Base-by-base conservation (phyloP, 441 rosid genomes). In the Daphne laureola region DNA sequence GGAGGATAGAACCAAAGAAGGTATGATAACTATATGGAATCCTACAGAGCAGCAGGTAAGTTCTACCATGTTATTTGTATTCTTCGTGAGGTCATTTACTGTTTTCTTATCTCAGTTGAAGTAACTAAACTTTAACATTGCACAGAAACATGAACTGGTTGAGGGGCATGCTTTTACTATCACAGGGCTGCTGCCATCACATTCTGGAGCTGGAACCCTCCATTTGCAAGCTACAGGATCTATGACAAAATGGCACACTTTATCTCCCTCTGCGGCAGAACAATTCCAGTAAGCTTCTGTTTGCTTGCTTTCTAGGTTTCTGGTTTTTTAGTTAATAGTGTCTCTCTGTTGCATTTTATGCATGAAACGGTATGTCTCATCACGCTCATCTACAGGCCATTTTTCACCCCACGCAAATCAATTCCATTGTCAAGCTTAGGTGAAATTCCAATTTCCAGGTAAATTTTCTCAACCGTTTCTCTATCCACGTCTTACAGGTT, bases 1-100 rank as follows among this genome's bases (percentile, higher is more conserved):
- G 57, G 67, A 76, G 46, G 54, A 51, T 21, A 55, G 67, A 53
- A 59, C 75, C 41, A 79, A 73, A 72, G 84, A 83, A 71, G 97
- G 95, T 59, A 68, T 90, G 44, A 71, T 90, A 75, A 85, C 97
- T 49, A 83, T 90, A 69, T 93, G 99, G 99, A 78, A 78, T 67
- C 99, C 99, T 9, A 80, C 93, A 13, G 96, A 90, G 69, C 75
- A 72, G 73, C 97, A 85, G 93, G 99, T 86, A 54, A 62, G 50
- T 64, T 49, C 54, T 53, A 60, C 51, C 54, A 53, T 66, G 43
- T 57, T 42, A 26, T 58, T 49, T 50, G 49, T 56, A 50, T 63
- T 52, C 46, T 55, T 55, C 36, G 1, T 31, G 36, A 31, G 36
- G 36, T 31, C 9, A 31, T 31, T 31, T 5, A 1, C 9, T 31